Evolutionary conservation across 805 yeast species (phyloP).

Genomic region (Diddensiella transvaalensis): DNA sequence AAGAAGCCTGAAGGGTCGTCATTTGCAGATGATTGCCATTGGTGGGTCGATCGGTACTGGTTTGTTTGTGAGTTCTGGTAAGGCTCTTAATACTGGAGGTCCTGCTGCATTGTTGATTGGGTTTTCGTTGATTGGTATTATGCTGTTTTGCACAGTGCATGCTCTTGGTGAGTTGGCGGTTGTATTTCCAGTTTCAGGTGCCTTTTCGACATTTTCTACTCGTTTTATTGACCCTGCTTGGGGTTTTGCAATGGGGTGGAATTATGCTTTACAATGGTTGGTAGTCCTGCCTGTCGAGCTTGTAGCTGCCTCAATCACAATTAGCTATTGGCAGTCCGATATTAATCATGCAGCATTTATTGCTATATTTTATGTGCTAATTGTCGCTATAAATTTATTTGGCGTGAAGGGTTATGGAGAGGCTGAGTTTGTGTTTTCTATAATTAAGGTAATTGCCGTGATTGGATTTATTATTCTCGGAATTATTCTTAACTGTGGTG

Average conservation of each 20-base stretch:
- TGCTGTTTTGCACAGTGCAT: conserved; percentile 56
- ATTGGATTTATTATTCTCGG: conserved; percentile 59
- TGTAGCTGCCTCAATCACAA: conserved; percentile 54
- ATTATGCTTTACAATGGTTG: conserved; percentile 57
- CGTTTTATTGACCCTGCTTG: conserved; percentile 58
- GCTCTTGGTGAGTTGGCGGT: conserved; percentile 68
- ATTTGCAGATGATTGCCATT: conserved; percentile 62
- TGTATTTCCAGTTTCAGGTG: conserved; percentile 53
- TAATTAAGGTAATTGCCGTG: conserved; percentile 55
- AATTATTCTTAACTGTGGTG: conserved; percentile 45
- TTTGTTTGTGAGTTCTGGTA: conserved; percentile 63
- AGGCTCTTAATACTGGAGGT: conserved; percentile 54
- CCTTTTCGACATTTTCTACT: conserved; percentile 52
- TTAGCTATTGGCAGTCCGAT: conserved; percentile 48
- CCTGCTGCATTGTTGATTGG: conserved; percentile 62
- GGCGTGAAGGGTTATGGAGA: conserved; percentile 64
- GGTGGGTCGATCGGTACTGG: conserved; percentile 80
- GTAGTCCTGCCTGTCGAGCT: conserved; percentile 60
- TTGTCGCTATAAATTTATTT: conserved; percentile 47
- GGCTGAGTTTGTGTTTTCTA: conserved; percentile 60
- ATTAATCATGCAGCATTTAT: conserved; percentile 57
- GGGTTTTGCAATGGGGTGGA: conserved; percentile 69
- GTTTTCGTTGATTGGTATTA: conserved; percentile 55
- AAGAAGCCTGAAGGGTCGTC: conserved; percentile 37
- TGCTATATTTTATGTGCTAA: conserved; percentile 51